phyloP scores from a whole-genome alignment of 495 filamentous ascomycete genomes.

The Penicillium roqueforti region DNA sequence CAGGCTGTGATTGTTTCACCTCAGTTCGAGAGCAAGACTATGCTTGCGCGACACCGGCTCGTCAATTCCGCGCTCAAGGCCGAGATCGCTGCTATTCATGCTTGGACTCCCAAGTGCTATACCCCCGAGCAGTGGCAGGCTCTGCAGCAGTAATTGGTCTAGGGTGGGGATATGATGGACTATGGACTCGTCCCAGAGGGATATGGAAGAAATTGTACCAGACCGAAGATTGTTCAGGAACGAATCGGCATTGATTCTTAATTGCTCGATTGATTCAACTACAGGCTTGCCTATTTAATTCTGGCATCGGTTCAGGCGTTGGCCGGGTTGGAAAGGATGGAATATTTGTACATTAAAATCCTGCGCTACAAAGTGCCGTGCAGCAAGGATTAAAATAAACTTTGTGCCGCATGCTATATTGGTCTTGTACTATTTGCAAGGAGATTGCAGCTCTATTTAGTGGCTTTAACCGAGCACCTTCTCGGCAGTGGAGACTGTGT shows the following conservation, averaged over 20 bases:
- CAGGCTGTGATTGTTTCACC: slow-evolving; percentile 87
- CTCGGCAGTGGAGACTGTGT: slow-evolving; percentile 62
- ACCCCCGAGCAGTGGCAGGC: slow-evolving; percentile 91
- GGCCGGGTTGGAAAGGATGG: slow-evolving; percentile 9
- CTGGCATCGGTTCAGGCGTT: slow-evolving; percentile 10
- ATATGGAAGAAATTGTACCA: not conserved
- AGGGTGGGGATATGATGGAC: not conserved
- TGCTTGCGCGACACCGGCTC: slow-evolving; percentile 80
- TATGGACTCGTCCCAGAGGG: not conserved
- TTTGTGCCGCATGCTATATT: not conserved
- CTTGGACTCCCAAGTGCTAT: slow-evolving; percentile 97
- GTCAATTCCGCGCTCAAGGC: slow-evolving; percentile 83
- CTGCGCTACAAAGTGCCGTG: not conserved
- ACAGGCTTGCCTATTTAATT: not conserved
- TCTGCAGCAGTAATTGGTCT: slow-evolving; percentile 45
- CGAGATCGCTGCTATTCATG: slow-evolving; percentile 95
- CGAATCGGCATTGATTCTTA: not conserved
- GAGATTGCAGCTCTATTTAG: not conserved
- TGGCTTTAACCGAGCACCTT: slow-evolving; percentile 60
- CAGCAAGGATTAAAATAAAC: slow-evolving; percentile 2
- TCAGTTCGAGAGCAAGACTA: slow-evolving; percentile 79
- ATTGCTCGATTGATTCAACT: not conserved
- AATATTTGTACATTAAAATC: slow-evolving; percentile 10
- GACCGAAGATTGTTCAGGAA: not conserved
- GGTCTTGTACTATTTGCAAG: slow-evolving; percentile 9